A percentile compares a stretch with the other conserved stretches of the same genome.
phyloP scores from a whole-genome alignment of 2,329 filamentous ascomycete genomes.

The Exophiala alcalophila region DNA sequence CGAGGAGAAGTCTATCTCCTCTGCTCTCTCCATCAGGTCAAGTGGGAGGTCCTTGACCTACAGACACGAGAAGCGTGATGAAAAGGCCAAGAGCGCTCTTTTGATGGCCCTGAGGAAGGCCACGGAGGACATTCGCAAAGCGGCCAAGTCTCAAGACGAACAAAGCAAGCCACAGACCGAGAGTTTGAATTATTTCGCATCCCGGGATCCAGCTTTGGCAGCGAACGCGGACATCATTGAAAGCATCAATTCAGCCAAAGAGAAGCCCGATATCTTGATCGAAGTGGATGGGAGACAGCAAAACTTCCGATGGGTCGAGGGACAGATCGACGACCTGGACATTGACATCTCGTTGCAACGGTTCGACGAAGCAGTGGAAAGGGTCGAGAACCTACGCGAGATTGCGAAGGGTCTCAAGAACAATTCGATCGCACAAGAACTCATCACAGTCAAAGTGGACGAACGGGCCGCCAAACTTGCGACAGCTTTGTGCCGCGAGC shows the following conservation, averaged over 20 bases:
- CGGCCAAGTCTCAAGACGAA: conserved; percentile 79
- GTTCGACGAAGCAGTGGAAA: conserved; percentile 78
- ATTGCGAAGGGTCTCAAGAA: conserved; percentile 77
- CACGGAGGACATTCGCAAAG: conserved; percentile 85
- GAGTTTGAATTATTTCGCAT: conserved; percentile 75
- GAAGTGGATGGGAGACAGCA: conserved; percentile 97
- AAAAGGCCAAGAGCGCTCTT: conserved; percentile 73
- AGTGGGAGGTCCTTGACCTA: conserved; percentile 93
- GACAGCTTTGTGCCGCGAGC: conserved; percentile 69
- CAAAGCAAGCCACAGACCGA: conserved; percentile 80
- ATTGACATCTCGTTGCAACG: conserved; percentile 90
- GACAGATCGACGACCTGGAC: conserved; percentile 91
- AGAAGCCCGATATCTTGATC: conserved; percentile 71
- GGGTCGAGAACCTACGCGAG: conserved; percentile 79
- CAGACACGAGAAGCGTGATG: conserved; percentile 77
- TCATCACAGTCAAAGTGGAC: conserved; percentile 87
- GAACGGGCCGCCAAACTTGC: conserved; percentile 77
- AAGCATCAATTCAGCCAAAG: conserved; percentile 72
- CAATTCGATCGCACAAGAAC: conserved; percentile 83
- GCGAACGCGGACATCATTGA: conserved; percentile 79
- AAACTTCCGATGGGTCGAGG: conserved; percentile 92
- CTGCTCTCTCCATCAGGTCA: conserved; percentile 86
- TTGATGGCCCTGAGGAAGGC: conserved; percentile 89
- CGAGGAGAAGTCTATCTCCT: conserved; percentile 63
- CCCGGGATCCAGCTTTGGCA: conserved; percentile 70